These are phyloP conservation scores for Rosa lucieae DNA, from an alignment of 306 rosid species.

Conservation along the genomic window DNA sequence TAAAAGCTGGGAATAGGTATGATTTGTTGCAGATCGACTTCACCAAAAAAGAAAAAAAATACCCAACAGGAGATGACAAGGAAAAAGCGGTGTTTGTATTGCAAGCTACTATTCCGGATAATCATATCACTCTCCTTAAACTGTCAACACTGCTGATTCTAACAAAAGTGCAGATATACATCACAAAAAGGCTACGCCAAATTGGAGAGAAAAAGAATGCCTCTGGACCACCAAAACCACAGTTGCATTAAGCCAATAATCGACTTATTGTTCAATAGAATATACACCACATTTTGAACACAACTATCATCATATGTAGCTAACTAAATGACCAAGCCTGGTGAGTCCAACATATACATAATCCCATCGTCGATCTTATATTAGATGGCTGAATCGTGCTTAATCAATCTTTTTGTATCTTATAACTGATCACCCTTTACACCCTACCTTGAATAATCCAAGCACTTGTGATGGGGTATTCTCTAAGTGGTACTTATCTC, in stretches of 20 bases:
- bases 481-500: conserved; percentile 48
- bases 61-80: not conserved
- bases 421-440: conserved; percentile 44
- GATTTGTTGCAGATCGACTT: not conserved
- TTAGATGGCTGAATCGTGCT: conserved; percentile 45
- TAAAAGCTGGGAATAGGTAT: not conserved
- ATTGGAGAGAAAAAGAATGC: conserved; percentile 46
- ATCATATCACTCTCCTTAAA: conserved; percentile 58
- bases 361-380: conserved; percentile 50
- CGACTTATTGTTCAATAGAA: conserved; percentile 48
- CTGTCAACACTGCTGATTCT: conserved; percentile 49
- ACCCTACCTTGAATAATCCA: conserved; percentile 47
- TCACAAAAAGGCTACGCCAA: conserved; percentile 34
- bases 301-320: conserved; percentile 55
- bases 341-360: conserved; percentile 62
- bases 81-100: conserved; percentile 12
- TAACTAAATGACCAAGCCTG: conserved; percentile 57
- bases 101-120: conserved; percentile 45
- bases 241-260: conserved; percentile 55
- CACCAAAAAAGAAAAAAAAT: not conserved
- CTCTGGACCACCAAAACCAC: conserved; percentile 74
- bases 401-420: conserved; percentile 44
- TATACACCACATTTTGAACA: conserved; percentile 63
- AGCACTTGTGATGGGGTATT: conserved; percentile 29
- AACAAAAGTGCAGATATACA: conserved; percentile 55